These are phyloP conservation scores for Cordyceps cateniannulata DNA, from an alignment of 2,329 filamentous ascomycete species.

Conservation along the genomic window DNA sequence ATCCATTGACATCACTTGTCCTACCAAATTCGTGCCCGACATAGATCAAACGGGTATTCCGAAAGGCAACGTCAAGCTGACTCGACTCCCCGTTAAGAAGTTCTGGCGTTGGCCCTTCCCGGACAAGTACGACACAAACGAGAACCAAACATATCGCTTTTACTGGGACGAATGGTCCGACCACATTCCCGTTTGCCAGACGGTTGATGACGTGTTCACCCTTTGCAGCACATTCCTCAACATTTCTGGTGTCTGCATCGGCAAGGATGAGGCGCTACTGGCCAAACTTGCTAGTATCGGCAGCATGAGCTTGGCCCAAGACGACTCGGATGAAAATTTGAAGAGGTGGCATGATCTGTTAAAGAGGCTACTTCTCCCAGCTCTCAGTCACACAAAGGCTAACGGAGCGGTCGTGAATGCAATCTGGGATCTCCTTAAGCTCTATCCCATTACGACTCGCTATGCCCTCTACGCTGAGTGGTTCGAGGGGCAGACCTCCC, in stretches of 20 bases:
- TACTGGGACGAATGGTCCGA: slow-evolving; percentile 98
- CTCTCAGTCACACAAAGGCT: slow-evolving; percentile 76
- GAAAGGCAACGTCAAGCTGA: slow-evolving; percentile 62
- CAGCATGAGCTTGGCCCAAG: slow-evolving; percentile 62
- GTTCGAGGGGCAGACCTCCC: slow-evolving; percentile 73
- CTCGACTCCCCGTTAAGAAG: slow-evolving; percentile 54
- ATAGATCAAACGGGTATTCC: slow-evolving; percentile 59
- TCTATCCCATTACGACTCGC: slow-evolving; percentile 68
- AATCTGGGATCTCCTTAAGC: slow-evolving; percentile 74
- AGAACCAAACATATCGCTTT: slow-evolving; percentile 77
- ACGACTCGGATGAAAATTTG: slow-evolving; percentile 63
- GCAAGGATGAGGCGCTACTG: slow-evolving; percentile 70
- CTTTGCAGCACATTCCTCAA: slow-evolving; percentile 81
- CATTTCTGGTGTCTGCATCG: slow-evolving; percentile 81
- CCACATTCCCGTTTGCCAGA: slow-evolving; percentile 86
- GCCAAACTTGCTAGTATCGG: slow-evolving; percentile 84
- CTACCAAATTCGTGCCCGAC: slow-evolving; percentile 40
- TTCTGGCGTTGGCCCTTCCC: slow-evolving; percentile 77
- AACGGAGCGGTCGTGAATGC: slow-evolving; percentile 83
- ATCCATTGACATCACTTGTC: slow-evolving; percentile 25
- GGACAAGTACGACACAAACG: slow-evolving; percentile 68
- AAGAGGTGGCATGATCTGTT: slow-evolving; percentile 80
- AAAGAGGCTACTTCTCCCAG: slow-evolving; percentile 77
- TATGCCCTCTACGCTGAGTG: slow-evolving; percentile 93
- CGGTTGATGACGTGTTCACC: slow-evolving; percentile 81